These are phyloP conservation scores for Penicillium decumbens DNA, from an alignment of 2,329 filamentous ascomycete genomes.

Conservation along the genomic window DNA sequence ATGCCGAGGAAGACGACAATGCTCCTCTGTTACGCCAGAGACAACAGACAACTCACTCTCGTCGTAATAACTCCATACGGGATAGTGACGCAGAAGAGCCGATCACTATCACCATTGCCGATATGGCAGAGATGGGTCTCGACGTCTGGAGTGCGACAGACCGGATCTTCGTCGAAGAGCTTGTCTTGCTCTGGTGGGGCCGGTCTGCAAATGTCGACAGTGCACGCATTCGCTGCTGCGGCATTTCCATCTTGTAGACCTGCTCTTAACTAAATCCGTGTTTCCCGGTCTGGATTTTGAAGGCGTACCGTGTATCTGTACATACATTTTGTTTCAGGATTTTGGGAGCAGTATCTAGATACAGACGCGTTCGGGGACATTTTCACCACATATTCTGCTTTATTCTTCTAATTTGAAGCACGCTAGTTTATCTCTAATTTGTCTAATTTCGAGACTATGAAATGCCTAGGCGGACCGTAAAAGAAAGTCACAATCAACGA, in stretches of 20 bases:
- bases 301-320: not conserved
- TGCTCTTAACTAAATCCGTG: not conserved
- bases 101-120: slow-evolving; percentile 40
- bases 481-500: too few relatives aligned
- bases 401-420: too few relatives aligned
- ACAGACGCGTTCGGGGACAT: too few relatives aligned
- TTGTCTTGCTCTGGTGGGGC: slow-evolving; percentile 46
- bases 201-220: slow-evolving; percentile 42
- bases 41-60: slow-evolving; percentile 7
- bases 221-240: slow-evolving; percentile 46
- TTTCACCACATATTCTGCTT: too few relatives aligned
- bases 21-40: slow-evolving; percentile 25
- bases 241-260: slow-evolving; percentile 42
- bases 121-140: slow-evolving; percentile 48
- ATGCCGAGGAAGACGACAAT: slow-evolving; percentile 26
- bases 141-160: slow-evolving; percentile 48
- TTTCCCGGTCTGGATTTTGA: not conserved
- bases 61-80: not conserved
- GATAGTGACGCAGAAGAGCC: slow-evolving; percentile 18
- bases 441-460: too few relatives aligned
- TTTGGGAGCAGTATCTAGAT: not conserved
- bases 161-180: slow-evolving; percentile 43
- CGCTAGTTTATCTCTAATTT: too few relatives aligned
- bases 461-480: too few relatives aligned
- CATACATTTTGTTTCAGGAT: not conserved